A percentile compares a stretch with the other conserved stretches of the same genome.
These are phyloP conservation scores for Candolleomyces eurysporus DNA, from an alignment of 768 basidiomycete species.

Conservation along the genomic window DNA sequence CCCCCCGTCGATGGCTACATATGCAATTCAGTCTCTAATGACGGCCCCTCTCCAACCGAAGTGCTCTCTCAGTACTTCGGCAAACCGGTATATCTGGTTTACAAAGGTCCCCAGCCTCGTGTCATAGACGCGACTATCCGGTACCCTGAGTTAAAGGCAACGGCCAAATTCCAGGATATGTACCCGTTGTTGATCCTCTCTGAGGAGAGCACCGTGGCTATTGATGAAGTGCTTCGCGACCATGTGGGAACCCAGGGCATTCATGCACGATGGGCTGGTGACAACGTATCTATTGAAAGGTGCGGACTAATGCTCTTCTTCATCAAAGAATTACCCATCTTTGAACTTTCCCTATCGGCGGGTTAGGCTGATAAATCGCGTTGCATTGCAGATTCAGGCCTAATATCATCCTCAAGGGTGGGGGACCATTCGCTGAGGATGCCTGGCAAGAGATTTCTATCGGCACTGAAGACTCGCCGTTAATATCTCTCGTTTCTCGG, in stretches of 20 bases:
- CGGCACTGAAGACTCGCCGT: constrained; percentile 37
- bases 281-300: constrained; percentile 58
- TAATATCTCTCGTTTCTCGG: constrained; percentile 60
- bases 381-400: constrained; percentile 60
- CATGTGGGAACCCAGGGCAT: constrained; percentile 50
- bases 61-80: constrained; percentile 63
- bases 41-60: constrained; percentile 44
- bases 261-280: constrained; percentile 50
- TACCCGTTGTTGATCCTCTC: constrained; percentile 69
- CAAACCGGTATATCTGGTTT: constrained; percentile 58
- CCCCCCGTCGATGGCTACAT: constrained; percentile 62
- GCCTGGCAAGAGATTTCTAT: constrained; percentile 60
- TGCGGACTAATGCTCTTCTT: constrained; percentile 19
- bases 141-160: constrained; percentile 59
- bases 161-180: constrained; percentile 64
- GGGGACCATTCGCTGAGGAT: constrained; percentile 71
- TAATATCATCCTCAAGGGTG: constrained; percentile 70
- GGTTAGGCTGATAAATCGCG: constrained; percentile 4
- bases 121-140: constrained; percentile 45
- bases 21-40: constrained; percentile 39
- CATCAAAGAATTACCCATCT: constrained; percentile 1
- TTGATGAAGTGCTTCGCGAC: constrained; percentile 46
- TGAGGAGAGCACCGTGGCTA: constrained; percentile 57
- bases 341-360: neutral
- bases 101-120: constrained; percentile 63